These are phyloP conservation scores for Termitomyces sp. DNA, from an alignment of 1,284 basidiomycete species.

Conservation along the genomic window DNA sequence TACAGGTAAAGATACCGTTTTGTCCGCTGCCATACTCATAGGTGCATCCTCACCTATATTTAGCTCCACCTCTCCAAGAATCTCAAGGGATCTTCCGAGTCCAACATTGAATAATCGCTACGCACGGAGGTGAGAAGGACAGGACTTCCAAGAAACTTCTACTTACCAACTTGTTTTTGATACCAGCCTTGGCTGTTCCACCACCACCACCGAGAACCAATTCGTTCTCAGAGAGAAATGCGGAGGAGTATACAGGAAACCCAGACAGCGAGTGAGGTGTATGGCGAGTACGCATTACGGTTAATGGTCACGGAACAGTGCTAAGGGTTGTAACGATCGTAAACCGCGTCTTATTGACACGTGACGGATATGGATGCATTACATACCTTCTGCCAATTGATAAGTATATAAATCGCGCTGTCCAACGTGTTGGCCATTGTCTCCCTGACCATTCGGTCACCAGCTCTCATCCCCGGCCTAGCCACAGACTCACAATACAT, in stretches of 20 bases:
- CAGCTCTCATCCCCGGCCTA: neutral
- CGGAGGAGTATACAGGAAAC: slow-evolving; percentile 85
- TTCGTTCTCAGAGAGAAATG: slow-evolving; percentile 71
- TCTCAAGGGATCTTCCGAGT: slow-evolving; percentile 51
- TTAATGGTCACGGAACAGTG: neutral
- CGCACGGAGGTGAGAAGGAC: slow-evolving; percentile 9
- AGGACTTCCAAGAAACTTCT: slow-evolving; percentile 2
- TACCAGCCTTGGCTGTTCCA: slow-evolving; percentile 73
- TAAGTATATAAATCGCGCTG: neutral
- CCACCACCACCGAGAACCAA: slow-evolving; percentile 90
- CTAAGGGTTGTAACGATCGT: neutral
- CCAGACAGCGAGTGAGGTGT: slow-evolving; percentile 67
- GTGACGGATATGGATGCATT: slow-evolving; percentile 3
- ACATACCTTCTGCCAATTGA: neutral
- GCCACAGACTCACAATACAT: slow-evolving; percentile 8
- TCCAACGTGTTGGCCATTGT: slow-evolving; percentile 5
- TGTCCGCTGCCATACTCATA: slow-evolving; percentile 83
- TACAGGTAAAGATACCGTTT: slow-evolving; percentile 38
- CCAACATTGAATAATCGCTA: slow-evolving; percentile 73
- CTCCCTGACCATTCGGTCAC: neutral
- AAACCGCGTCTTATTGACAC: slow-evolving; percentile 4
- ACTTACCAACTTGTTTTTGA: slow-evolving; percentile 88
- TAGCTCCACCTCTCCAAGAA: slow-evolving; percentile 69
- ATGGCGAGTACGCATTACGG: slow-evolving; percentile 72
- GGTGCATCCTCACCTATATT: slow-evolving; percentile 84